Evolutionary conservation across 1,139 yeast species (phyloP).

Genomic region (Blastobotrys arbuscula): DNA sequence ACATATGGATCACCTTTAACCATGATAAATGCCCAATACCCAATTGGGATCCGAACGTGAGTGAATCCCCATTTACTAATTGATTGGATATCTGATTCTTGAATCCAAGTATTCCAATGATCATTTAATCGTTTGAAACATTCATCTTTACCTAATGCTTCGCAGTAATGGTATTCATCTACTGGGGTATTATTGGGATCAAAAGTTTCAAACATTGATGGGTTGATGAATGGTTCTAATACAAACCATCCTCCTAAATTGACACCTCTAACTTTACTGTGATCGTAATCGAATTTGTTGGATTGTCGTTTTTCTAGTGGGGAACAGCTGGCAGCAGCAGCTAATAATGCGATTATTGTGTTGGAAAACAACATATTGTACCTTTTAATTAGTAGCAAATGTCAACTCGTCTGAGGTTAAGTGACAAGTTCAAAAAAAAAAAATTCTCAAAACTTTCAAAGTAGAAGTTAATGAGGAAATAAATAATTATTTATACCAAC

Average conservation of each 20-base stretch:
- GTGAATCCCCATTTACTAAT: constrained; percentile 69
- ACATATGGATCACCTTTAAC: constrained; percentile 76
- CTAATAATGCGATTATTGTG: neutral
- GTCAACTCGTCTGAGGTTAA: neutral
- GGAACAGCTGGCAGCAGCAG: constrained; percentile 3
- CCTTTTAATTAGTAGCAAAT: no score
- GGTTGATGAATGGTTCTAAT: constrained; percentile 76
- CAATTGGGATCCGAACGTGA: constrained; percentile 84
- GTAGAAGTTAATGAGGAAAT: no score
- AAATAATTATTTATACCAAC: no score
- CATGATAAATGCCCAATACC: constrained; percentile 87
- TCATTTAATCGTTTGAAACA: constrained; percentile 48
- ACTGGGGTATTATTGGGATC: constrained; percentile 47
- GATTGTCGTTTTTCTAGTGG: constrained; percentile 7
- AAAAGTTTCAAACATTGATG: constrained; percentile 62
- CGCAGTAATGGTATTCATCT: constrained; percentile 76
- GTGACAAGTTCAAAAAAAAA: no score
- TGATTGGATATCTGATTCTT: constrained; percentile 61
- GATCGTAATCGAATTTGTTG: constrained; percentile 42
- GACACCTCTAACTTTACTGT: constrained; percentile 62
- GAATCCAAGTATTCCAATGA: constrained; percentile 81
- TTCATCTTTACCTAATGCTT: constrained; percentile 54
- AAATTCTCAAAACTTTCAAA: no score
- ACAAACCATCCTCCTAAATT: constrained; percentile 94
- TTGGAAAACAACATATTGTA: neutral